A percentile compares a stretch with the other conserved stretches of the same genome.
These are phyloP conservation scores for Cruciata laevipes DNA, from an alignment of 257 asterid genomes.

Conservation along the genomic window DNA sequence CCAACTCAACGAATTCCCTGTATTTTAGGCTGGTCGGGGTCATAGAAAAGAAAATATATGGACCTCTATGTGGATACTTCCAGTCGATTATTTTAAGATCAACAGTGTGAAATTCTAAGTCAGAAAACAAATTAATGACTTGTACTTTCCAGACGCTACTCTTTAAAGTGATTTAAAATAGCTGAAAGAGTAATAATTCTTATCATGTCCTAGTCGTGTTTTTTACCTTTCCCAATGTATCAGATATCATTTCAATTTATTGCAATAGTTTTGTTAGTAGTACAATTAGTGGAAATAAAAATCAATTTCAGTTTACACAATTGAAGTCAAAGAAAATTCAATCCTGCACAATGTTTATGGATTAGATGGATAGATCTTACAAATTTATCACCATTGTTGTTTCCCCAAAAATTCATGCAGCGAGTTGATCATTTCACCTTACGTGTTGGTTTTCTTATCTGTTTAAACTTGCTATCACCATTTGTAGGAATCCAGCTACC, in stretches of 20 bases:
- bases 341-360: background rate
- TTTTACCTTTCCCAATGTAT: too few species aligned
- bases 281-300: too few species aligned
- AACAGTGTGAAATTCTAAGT: background rate
- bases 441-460: background rate
- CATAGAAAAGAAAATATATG: background rate
- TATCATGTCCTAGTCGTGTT: too few species aligned
- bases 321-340: too few species aligned
- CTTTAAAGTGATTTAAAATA: background rate
- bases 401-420: background rate
- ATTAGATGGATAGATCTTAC: background rate
- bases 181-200: background rate
- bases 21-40: background rate
- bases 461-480: background rate
- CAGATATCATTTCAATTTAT: too few species aligned
- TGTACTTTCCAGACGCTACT: background rate
- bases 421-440: background rate
- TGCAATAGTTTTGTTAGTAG: too few species aligned
- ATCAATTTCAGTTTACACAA: too few species aligned
- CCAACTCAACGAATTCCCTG: background rate
- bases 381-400: background rate
- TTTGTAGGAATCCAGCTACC: slow-evolving; percentile 85
- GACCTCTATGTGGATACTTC: background rate
- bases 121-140: slow-evolving; percentile 2
- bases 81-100: too few species aligned